Base-by-base conservation (phyloP, 805 yeast species). In the Ogataea siamensis region DNA sequence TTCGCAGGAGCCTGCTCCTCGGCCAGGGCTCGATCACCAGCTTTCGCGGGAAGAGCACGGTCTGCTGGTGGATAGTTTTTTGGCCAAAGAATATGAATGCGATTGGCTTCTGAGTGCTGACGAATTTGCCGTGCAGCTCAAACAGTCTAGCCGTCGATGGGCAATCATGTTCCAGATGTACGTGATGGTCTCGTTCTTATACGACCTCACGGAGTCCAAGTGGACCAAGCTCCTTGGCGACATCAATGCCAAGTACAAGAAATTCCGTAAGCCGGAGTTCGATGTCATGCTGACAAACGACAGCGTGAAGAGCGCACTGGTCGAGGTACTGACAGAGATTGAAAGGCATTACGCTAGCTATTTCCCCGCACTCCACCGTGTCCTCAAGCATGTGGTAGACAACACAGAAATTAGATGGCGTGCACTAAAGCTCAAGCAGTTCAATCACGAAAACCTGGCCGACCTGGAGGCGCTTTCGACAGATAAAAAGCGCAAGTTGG, bases 21-120 rank as follows among this genome's bases (percentile, higher is more conserved):
- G 28, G 14, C 19, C 8, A 20, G 38, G 28, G 14, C 21, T 12
- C 16, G 15, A 6, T 9, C 34, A 29, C 27, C 32, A 26, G 16
- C 39, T 22, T 30, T 19, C 45, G 5, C 21, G 21, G 8, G 34
- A 28, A n/a, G 46, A 43, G 33, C 25, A 33, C 3, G 34, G 28
- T 9, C 19, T 36, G 26, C 21, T 49, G 19, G 42, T 38, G 17
- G 33, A 37, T 10, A 47, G 42, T 24, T 47, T 24, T 37, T 14
- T 43, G 9, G 32, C 28, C 7, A 46, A 47, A 30, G 28, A 46
- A 7, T 50, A 43, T 36, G 58, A 55, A 30, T 43, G 54, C 37
- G 61, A 58, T 24, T 60, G 64, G 64, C 37, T 56, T 5, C 31
- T 58, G 14, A 46, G 46, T 27, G 39, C 46, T 5, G 54, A 51